Conservation (phyloP, 2,329 filamentous ascomycete genomes). For the Diaporthe citriasiana region DNA sequence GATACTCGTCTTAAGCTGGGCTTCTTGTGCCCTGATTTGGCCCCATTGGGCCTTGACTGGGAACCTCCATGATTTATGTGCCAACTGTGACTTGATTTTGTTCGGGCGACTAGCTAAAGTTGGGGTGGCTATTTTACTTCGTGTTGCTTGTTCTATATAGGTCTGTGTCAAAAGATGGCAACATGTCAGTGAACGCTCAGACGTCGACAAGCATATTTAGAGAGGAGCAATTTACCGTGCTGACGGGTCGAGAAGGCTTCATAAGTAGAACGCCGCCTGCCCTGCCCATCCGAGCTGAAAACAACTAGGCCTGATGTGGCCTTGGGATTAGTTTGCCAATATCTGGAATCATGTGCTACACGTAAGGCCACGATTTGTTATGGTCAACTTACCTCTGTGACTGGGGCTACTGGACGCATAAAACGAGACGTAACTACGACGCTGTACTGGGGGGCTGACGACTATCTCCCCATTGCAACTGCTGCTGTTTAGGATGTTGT, state of each 20-base stretch:
- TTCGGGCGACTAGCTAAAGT: too few relatives aligned
- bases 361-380: too few relatives aligned
- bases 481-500: fast-evolving
- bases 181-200: neutral
- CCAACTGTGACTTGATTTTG: neutral
- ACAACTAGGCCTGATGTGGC: neutral
- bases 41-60: neutral
- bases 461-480: neutral
- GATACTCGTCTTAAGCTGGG: neutral
- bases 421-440: neutral
- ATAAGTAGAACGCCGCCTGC: neutral
- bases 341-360: too few relatives aligned
- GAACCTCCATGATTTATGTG: neutral
- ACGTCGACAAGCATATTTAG: neutral
- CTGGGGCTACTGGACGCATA: neutral
- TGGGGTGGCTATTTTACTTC: neutral
- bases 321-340: neutral
- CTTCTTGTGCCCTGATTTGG: neutral
- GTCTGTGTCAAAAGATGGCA: neutral
- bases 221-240: neutral
- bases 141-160: too few relatives aligned
- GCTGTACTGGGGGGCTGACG: neutral
- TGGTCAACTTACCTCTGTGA: neutral
- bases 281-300: neutral
- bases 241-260: neutral